phyloP scores from a whole-genome alignment of 805 yeast genomes.

The Barnettozyma vustinii region DNA sequence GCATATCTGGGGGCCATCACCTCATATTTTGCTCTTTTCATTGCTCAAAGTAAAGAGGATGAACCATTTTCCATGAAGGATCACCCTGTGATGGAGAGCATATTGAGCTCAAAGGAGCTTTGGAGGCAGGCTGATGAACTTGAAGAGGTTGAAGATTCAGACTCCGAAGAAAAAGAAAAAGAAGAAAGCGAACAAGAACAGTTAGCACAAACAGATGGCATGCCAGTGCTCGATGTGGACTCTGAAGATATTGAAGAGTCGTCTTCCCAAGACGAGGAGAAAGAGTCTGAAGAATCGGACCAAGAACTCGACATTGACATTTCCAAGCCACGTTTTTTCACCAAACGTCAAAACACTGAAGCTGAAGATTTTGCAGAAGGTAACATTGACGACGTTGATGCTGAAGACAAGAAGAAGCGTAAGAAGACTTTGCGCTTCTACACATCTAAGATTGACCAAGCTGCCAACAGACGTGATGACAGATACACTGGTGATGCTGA shows the following conservation, averaged over 20 bases:
- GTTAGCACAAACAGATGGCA: neutral
- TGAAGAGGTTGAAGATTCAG: conserved; percentile 24
- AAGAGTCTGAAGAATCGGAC: conserved; percentile 3
- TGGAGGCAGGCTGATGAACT: conserved; percentile 79
- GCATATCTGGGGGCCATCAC: conserved; percentile 76
- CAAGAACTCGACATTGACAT: conserved; percentile 44
- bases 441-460: conserved; percentile 93
- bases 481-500: conserved; percentile 78
- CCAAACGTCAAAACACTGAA: conserved; percentile 26
- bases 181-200: neutral
- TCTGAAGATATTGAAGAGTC: conserved; percentile 10
- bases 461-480: conserved; percentile 54
- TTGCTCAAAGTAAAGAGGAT: conserved; percentile 47
- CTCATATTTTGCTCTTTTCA: conserved; percentile 72
- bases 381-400: conserved; percentile 73
- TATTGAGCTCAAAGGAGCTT: conserved; percentile 74
- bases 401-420: conserved; percentile 77
- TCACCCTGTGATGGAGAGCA: conserved; percentile 84
- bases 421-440: conserved; percentile 86
- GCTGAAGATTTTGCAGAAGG: conserved; percentile 63
- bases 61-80: conserved; percentile 70
- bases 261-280: neutral
- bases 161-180: conserved; percentile 9
- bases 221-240: conserved; percentile 1
- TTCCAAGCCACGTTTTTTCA: conserved; percentile 47